Evolutionary conservation across 106 monocot genomes (phyloP), one percentile per base, ranked within the genome.

Genomic region (Dioscorea zingiberensis): DNA sequence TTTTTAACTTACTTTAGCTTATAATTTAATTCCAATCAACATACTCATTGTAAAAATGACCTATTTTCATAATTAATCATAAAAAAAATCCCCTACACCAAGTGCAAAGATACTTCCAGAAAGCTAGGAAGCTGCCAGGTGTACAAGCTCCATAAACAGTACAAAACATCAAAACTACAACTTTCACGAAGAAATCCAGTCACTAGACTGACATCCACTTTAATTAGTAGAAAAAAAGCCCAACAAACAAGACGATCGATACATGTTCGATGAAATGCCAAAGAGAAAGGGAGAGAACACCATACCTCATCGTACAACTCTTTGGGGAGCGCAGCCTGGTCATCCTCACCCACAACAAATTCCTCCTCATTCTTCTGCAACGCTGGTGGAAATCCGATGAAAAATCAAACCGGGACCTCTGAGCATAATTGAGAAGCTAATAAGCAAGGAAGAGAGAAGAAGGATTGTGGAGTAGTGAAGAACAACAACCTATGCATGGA

Each of bases 221-320:
- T 32, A 61, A 65, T 46, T 61, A 76, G 4, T 38, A 38, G 0
- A 10, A 3, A 44, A 81, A 71, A 81, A 69, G 76, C 53, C 69
- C 16, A 44, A 56, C 5, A 25, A 61, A 67, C 62, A 19, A 67
- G 17, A 54, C 8, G 8, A 23, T 14, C 11, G 19, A 44, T 47
- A 6, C 38, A 28, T 60, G 47, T 24, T 10, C 13, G 24, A 26
- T 25, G 29, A 25, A 21, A 59, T 11, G 47, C 48, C 16, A 44
- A 1, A 46, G 27, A 53, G 22, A 17, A 7, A 19, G 14, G 14
- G 63, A 49, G n/a, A 11, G 48, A 51, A 21, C 0, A 46, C 14
- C 55, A 29, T 74, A 87, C 87, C 17, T 83, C 87, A 38, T 83
- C 80, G 21, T 81, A 78, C 62, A 63, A 78, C 67, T 78, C 78